Percentiles rank a stretch among this genome's conserved stretches.
Conservation (phyloP, 208 protist species). For the Trypanosoma avium region DNA sequence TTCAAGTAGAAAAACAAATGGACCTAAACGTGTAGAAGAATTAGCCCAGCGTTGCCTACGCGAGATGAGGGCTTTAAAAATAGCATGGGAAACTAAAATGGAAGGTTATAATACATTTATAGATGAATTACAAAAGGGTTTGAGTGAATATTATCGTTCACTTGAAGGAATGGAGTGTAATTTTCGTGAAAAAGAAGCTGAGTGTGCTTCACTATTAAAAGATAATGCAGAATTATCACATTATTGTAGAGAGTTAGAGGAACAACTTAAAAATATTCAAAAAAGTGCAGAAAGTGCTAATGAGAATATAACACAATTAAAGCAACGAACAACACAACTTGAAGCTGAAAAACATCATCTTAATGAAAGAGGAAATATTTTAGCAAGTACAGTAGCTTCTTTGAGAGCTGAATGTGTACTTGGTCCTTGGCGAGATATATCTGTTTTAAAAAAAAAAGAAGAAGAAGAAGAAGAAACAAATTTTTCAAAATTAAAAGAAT, state of each 20-base stretch:
- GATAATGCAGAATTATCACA: conserved; percentile 9
- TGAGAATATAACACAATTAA: conserved; percentile 2
- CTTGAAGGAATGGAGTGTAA: conserved; percentile 21
- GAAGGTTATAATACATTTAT: conserved; percentile 34
- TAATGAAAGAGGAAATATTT: conserved; percentile 11
- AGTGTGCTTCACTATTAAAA: conserved; percentile 3
- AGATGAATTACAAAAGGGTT: conserved; percentile 21
- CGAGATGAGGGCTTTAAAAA: conserved; percentile 21
- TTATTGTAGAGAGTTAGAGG: conserved; percentile 18
- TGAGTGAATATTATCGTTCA: conserved; percentile 25
- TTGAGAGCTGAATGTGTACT: conserved; percentile 18
- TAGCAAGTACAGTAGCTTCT: conserved; percentile 20
- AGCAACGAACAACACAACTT: conserved; percentile 11
- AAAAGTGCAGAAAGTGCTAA: not conserved
- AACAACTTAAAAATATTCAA: conserved; percentile 8
- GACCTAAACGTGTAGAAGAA: conserved; percentile 4
- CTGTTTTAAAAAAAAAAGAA: not conserved
- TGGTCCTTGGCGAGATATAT: conserved; percentile 6
- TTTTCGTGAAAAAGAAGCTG: conserved; percentile 20
- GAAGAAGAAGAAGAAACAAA: no score
- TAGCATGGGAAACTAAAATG: conserved; percentile 26
- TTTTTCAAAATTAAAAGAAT: not conserved
- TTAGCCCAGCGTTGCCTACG: conserved; percentile 24
- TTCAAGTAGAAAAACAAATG: conserved; percentile 5
- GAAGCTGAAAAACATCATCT: conserved; percentile 18